Percentiles rank a stretch among this genome's conserved stretches.
phyloP scores from a whole-genome alignment of 2,329 filamentous ascomycete species.

The Pseudocercospora eumusae region DNA sequence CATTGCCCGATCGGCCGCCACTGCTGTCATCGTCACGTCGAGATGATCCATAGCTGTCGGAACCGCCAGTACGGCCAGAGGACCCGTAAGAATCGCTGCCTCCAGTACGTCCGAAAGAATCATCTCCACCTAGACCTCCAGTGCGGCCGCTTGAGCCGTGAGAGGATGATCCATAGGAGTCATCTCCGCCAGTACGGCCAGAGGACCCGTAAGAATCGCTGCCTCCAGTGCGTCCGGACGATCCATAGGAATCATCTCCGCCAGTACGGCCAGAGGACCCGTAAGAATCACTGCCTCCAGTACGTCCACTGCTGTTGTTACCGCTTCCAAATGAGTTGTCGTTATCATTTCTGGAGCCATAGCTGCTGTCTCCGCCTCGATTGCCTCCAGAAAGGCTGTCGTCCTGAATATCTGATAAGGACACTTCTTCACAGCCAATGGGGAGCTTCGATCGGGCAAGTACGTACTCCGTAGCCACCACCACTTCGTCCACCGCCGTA shows the following conservation, averaged over 20 bases:
- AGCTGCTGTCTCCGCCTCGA: conserved; percentile 2
- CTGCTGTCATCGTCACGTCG: conserved; percentile 20
- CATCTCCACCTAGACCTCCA: no score
- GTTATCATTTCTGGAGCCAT: conserved; percentile 1
- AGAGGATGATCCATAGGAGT: conserved; percentile 4
- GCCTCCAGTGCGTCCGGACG: conserved; percentile 21
- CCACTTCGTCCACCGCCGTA: conserved; percentile 12
- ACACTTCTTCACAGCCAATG: conserved; percentile 15
- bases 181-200: conserved; percentile 1
- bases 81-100: conserved; percentile 17
- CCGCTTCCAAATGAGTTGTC: conserved; percentile 12
- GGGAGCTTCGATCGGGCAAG: background rate
- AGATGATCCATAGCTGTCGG: conserved; percentile 5
- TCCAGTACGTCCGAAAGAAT: conserved; percentile 12
- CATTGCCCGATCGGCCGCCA: conserved; percentile 16
- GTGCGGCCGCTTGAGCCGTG: no score
- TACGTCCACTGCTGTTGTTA: conserved; percentile 3
- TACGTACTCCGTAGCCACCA: conserved; percentile 26
- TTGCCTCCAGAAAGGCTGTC: conserved; percentile 2
- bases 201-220: conserved; percentile 14
- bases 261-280: conserved; percentile 9
- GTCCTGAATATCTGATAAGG: conserved; percentile 24
- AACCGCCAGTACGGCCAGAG: conserved; percentile 2
- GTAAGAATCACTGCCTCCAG: conserved; percentile 15
- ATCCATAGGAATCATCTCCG: conserved; percentile 16